Conservation (phyloP, 371 early-diverging fungal species). For the Mortierella sp. region DNA sequence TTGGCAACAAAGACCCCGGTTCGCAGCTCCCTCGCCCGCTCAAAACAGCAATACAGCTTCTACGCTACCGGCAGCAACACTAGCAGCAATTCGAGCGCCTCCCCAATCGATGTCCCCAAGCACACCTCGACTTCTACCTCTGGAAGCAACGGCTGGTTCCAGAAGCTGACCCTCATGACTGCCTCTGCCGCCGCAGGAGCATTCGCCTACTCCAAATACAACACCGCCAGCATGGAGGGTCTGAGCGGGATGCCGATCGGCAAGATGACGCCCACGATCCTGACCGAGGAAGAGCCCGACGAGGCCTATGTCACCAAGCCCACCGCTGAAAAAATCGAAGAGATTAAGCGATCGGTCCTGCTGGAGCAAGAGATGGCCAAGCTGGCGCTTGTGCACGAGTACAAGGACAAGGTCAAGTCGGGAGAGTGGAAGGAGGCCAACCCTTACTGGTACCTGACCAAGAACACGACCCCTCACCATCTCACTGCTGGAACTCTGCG, state of each 20-base stretch:
- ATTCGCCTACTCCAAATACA: conserved; percentile 42
- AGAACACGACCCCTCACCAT: conserved; percentile 41
- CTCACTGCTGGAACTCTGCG: conserved; percentile 45
- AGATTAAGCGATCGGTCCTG: conserved; percentile 39
- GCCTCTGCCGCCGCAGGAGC: conserved; percentile 52
- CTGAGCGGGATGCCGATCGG: conserved; percentile 43
- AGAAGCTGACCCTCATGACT: conserved; percentile 38
- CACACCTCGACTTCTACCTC: neutral
- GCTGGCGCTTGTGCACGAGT: conserved; percentile 36
- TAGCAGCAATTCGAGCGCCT: conserved; percentile 11
- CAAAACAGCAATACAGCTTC: conserved; percentile 13
- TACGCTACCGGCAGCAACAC: conserved; percentile 29
- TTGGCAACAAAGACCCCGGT: neutral
- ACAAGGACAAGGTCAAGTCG: conserved; percentile 32
- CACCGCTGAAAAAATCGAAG: conserved; percentile 24
- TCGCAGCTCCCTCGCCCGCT: neutral
- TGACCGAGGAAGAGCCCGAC: conserved; percentile 41
- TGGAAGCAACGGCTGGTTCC: conserved; percentile 20
- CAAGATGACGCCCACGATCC: conserved; percentile 38
- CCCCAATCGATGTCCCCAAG: conserved; percentile 13
- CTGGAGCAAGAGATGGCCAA: conserved; percentile 39
- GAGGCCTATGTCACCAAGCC: conserved; percentile 15
- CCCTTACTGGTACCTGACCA: conserved; percentile 51
- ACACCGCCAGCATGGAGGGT: conserved; percentile 34
- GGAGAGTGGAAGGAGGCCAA: conserved; percentile 54